Base-by-base conservation (phyloP, 2,329 filamentous ascomycete species). In the Cadophora sp. region DNA sequence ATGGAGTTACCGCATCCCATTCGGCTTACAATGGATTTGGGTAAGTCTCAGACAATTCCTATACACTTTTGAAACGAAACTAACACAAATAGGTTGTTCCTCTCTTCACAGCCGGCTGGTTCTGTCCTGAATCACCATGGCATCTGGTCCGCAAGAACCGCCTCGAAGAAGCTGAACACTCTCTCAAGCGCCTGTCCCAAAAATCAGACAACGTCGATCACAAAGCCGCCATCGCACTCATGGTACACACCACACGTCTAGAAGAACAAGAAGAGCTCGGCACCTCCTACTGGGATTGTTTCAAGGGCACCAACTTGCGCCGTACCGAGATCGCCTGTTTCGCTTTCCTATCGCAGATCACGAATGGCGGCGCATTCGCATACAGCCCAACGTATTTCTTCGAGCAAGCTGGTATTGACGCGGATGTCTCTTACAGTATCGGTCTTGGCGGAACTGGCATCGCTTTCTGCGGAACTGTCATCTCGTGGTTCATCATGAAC, bases 321-420 rank as follows among this genome's bases (percentile, higher is more conserved):
- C 81, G 85, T 14, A 86, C 85, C 0, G 84, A 86, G 72, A 85
- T 86, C 34, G 9, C 89, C 87, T 79, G 83, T 84, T 22, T 55
- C 12, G 37, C 66, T 84, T 75, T 81, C 51, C 67, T 74, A 9
- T 87, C 86, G 1, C 88, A 91, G 74, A 87, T 89, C 26, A 80
- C 89, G 1, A 85, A 83, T 63, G 87, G 88, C 11, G 86, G 87
- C 69, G 85, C 87, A n/a, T 84, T 90, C 67, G 86, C 88, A 65
- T 87, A 86, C 69, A 90, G 88, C 67, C 87, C 86, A 1, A 90
- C 86, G 1, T 88, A 88, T 73, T 84, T 84, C 74, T 89, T 88
- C 76, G 79, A 84, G 68, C 83, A 86, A 69, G 86, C 85, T 1
- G 86, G 86, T 1, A 76, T 88, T 40, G 73, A 76, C 0, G 78